Percentiles rank a stretch among this genome's conserved stretches.
These are phyloP conservation scores for Nicotiana sylvestris DNA, from an alignment of 257 asterid species.

Conservation along the genomic window DNA sequence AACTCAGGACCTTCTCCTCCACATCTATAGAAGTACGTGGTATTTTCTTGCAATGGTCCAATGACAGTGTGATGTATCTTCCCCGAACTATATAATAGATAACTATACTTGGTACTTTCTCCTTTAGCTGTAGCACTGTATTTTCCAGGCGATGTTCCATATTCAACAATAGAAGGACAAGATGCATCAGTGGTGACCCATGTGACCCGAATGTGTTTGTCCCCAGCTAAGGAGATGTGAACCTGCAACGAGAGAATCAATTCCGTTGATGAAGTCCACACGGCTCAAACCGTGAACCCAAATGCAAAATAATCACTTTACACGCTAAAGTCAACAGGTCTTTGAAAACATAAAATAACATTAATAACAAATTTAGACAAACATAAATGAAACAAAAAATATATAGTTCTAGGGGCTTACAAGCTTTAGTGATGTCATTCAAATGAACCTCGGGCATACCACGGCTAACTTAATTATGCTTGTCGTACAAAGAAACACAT, in stretches of 20 bases:
- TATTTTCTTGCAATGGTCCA: constrained; percentile 69
- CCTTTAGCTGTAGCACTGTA: constrained; percentile 54
- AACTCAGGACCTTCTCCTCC: constrained; percentile 79
- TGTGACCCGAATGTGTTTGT: constrained; percentile 62
- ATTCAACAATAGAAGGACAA: constrained; percentile 66
- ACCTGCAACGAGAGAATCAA: constrained; percentile 41
- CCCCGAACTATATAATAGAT: constrained; percentile 67
- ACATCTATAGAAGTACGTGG: constrained; percentile 65
- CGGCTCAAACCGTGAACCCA: neutral
- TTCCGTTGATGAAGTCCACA: neutral
- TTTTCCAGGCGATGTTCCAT: constrained; percentile 59
- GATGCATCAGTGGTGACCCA: constrained; percentile 57
- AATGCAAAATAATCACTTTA: neutral
- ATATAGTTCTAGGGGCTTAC: neutral
- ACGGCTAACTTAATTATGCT: neutral
- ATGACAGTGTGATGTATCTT: constrained; percentile 77
- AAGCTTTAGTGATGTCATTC: neutral
- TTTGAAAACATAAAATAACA: neutral
- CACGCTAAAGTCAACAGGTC: neutral
- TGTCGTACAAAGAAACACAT: neutral
- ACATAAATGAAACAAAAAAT: neutral
- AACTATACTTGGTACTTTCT: constrained; percentile 56
- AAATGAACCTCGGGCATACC: neutral
- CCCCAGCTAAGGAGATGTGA: constrained; percentile 91
- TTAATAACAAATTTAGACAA: neutral